Conservation (phyloP, 345 rosid genomes). For the Moricandia arvensis region DNA sequence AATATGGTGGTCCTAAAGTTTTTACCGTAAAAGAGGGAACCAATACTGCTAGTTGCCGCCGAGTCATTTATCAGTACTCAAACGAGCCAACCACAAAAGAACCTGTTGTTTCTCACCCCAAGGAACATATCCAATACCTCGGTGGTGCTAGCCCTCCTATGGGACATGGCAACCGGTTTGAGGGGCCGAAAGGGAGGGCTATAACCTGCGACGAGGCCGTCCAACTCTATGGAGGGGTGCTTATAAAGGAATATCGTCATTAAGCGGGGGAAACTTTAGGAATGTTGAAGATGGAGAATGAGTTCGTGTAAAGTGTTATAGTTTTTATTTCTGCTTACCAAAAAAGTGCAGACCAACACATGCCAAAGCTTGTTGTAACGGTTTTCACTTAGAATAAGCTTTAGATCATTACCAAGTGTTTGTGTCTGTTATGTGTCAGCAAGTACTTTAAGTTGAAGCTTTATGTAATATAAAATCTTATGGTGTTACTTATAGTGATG, state of each 20-base stretch:
- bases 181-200: constrained; percentile 17
- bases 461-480: constrained; percentile 23
- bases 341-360: constrained; percentile 32
- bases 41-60: not conserved
- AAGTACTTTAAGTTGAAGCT: constrained; percentile 20
- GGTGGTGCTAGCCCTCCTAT: constrained; percentile 15
- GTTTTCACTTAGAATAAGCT: constrained; percentile 30
- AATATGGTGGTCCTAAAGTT: constrained; percentile 17
- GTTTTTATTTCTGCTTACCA: not conserved
- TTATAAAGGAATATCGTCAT: constrained; percentile 29
- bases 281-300: constrained; percentile 19
- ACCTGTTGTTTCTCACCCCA: constrained; percentile 20
- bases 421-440: constrained; percentile 25
- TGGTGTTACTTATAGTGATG: not conserved
- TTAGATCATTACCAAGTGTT: constrained; percentile 28
- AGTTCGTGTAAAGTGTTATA: constrained; percentile 18
- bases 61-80: constrained; percentile 15
- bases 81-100: constrained; percentile 11
- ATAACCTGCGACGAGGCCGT: constrained; percentile 36
- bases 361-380: constrained; percentile 23
- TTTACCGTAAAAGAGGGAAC: constrained; percentile 21
- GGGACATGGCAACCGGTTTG: constrained; percentile 10
- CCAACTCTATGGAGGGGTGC: constrained; percentile 34
- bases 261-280: constrained; percentile 11
- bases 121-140: constrained; percentile 10